Base-by-base conservation (phyloP, 2,329 filamentous ascomycete genomes). In the Aspergillus versicolor region DNA sequence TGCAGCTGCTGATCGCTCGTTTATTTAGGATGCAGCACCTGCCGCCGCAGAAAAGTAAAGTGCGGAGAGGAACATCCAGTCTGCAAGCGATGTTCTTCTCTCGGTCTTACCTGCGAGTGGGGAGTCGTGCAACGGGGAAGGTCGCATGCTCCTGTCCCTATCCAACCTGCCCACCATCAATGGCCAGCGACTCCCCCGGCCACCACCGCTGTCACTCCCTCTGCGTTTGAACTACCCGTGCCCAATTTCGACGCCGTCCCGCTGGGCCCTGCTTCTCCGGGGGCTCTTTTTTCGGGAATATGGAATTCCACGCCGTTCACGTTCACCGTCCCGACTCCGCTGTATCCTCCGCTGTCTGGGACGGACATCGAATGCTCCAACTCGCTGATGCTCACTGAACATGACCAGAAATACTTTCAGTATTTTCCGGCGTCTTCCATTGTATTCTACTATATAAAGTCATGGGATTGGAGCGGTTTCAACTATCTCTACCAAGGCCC, bases 401-500 rank as follows among this genome's bases (percentile, higher is more conserved):
- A 46, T 11, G 44, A 46, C 24, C 51, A 46, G 47, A 40, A 32
- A 19, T 56, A 56, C 34, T 56, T 56, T 19, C 54, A 56, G n/a
- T 56, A 47, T 37, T 56, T 56, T 15, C 54, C 54, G 11, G 51
- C 54, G 13, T 56, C 54, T 3, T 56, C 48, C 4, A 22, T 56
- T 15, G 47, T 56, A 13, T 56, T 34, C 6, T 56, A 52, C 32
- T 56, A 74, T 32, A 73, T 75, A 66, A 75, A 75, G 52, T 62
- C 66, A 22, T 75, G 70, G 69, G 59, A 67, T 32, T 75, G 73
- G 73, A 75, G 71, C 57, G 70, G 67, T 52, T 65, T 75, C 50
- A 67, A 66, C 19, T 74, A 74, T 50, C 63, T 75, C 2, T 75
- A 75, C 47, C 66, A 71, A 50, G 67, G 70, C 2, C 72, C 71